Percentiles rank a stretch among this genome's conserved stretches.
phyloP scores from a whole-genome alignment of 257 asterid genomes.

The Schizonepeta tenuifolia region DNA sequence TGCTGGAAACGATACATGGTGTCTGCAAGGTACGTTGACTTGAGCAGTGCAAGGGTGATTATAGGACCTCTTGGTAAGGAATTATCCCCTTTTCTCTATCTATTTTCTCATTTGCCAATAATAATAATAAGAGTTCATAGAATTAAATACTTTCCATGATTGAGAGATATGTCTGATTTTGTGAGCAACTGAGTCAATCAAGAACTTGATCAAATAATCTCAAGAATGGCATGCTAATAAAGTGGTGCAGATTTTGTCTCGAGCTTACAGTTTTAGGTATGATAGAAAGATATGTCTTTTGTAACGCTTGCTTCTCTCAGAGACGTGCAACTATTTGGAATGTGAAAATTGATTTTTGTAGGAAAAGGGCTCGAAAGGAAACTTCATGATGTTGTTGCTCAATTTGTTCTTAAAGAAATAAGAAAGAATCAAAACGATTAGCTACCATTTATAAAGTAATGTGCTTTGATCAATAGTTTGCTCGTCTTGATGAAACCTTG shows the following conservation, averaged over 20 bases:
- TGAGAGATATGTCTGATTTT: slow-evolving; percentile 3
- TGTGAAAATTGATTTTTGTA: neutral
- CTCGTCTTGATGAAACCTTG: slow-evolving; percentile 3
- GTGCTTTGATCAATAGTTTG: slow-evolving; percentile 21
- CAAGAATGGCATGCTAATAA: slow-evolving; percentile 10
- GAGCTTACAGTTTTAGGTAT: neutral
- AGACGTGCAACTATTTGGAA: neutral
- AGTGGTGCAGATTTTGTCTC: slow-evolving; percentile 9
- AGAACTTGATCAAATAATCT: neutral
- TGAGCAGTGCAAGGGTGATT: neutral
- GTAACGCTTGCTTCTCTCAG: neutral
- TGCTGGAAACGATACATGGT: neutral
- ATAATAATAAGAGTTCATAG: neutral
- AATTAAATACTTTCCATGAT: neutral
- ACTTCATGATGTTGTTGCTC: slow-evolving; percentile 14
- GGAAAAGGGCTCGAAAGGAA: neutral
- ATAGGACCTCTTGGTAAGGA: neutral
- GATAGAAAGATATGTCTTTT: neutral
- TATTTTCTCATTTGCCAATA: neutral
- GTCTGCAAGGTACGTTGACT: neutral
- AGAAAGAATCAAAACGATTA: slow-evolving; percentile 32
- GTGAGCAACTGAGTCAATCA: neutral
- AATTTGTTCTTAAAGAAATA: slow-evolving; percentile 14
- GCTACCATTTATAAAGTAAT: slow-evolving; percentile 29
- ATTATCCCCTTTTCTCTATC: neutral